Base-by-base conservation (phyloP, 2,329 filamentous ascomycete species). In the Ophiocordyceps polyrhachis-furcata region DNA sequence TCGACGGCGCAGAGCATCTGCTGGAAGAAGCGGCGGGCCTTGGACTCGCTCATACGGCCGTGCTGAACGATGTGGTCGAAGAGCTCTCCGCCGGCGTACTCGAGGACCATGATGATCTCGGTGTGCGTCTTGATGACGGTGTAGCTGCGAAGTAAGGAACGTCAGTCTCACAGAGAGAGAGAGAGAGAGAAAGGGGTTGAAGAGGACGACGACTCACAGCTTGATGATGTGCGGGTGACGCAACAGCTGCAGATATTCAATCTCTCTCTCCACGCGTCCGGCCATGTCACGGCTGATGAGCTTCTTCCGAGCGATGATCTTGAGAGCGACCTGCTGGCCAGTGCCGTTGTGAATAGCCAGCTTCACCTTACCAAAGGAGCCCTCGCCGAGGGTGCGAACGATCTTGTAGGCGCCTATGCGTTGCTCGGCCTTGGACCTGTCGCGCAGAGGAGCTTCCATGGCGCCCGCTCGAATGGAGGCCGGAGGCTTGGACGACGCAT, bases 161-260 rank as follows among this genome's bases (percentile, higher is more conserved):
- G 13, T 23, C 19, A 21, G 17, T n/a, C 12, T 19, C 7, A 14
- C n/a, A 20, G 37, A 5, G 7, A 21, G 2, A 20, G 20, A 28
- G 5, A 8, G 29, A 25, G 28, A 11, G 14, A 4, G n/a, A 14
- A n/a, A 19, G 7, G 20, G 35, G 25, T 3, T 21, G 15, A 17
- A 9, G n/a, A 25, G 12, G 28, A 43, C 23, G 37, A 17, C n/a
- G 35, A n/a, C 38, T 57, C 70, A 95, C 78, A 98, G 74, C 66
- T 98, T 98, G 70, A 98, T 98, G 60, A 98, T 98, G 64, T 98
- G 91, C 38, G 91, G 91, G 62, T 98, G 91, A 48, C 91, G 80
- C 49, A 98, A 72, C 48, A 98, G 69, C 66, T 98, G 91, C 50
- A 98, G 74, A 60, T 98, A 98, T 62, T 95, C 88, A 54, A 98